These are phyloP conservation scores for Acrocalymma vagum DNA, from an alignment of 2,329 filamentous ascomycete species.

Conservation along the genomic window DNA sequence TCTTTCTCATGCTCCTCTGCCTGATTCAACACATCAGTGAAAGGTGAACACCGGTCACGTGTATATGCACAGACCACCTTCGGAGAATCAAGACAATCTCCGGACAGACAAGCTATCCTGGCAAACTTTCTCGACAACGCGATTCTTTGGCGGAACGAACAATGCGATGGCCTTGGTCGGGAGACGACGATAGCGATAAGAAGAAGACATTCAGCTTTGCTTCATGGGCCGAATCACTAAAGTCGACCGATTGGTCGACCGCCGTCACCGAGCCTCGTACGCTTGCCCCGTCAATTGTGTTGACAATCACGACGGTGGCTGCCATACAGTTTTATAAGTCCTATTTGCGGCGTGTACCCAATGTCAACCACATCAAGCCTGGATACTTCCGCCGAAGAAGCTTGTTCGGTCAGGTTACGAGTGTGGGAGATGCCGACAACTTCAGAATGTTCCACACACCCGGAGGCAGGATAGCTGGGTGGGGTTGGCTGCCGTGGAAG, in stretches of 20 bases:
- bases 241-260: constrained; percentile 58
- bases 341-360: constrained; percentile 86
- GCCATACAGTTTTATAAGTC: constrained; percentile 68
- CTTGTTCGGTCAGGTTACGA: constrained; percentile 86
- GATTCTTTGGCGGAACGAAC: constrained; percentile 35
- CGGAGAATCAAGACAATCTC: too few species aligned
- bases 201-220: constrained; percentile 44
- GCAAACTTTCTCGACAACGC: constrained; percentile 15
- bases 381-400: constrained; percentile 77
- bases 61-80: too few species aligned
- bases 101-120: too few species aligned
- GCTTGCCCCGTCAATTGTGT: constrained; percentile 62
- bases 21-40: too few species aligned
- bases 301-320: constrained; percentile 64
- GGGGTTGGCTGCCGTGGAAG: constrained; percentile 85
- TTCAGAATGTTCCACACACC: constrained; percentile 96
- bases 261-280: constrained; percentile 64
- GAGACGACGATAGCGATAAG: constrained; percentile 44
- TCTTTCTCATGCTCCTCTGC: too few species aligned
- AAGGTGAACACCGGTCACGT: too few species aligned
- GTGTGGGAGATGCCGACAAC: constrained; percentile 95
- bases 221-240: constrained; percentile 51
- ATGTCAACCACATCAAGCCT: constrained; percentile 76
- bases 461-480: constrained; percentile 84
- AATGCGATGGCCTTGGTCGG: constrained; percentile 54